Evolutionary conservation across 805 yeast species (phyloP).

Genomic region (Starmerella apis): DNA sequence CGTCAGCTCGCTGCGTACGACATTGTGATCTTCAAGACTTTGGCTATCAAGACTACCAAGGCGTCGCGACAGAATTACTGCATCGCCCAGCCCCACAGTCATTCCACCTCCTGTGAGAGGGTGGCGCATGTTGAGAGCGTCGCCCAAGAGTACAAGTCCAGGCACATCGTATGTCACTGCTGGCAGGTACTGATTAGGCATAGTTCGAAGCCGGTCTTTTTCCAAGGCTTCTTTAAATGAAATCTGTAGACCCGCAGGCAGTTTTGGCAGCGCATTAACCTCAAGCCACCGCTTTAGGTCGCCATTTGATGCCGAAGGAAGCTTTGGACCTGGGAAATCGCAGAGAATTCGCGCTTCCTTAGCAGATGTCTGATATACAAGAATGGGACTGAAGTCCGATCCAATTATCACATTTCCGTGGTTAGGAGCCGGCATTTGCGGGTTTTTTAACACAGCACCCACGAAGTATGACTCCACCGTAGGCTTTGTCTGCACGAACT

Average conservation of each 20-base stretch:
- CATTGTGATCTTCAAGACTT: conserved; percentile 44
- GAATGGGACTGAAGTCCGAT: conserved; percentile 65
- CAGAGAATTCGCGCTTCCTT: conserved; percentile 80
- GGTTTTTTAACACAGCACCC: conserved; percentile 65
- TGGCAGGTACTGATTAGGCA: conserved; percentile 89
- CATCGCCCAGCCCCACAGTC: conserved; percentile 93
- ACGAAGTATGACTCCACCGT: conserved; percentile 71
- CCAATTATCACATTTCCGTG: conserved; percentile 90
- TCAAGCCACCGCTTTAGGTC: conserved; percentile 52
- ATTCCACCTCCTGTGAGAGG: conserved; percentile 98
- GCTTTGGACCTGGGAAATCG: conserved; percentile 59
- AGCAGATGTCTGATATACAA: conserved; percentile 77
- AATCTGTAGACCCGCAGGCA: conserved; percentile 58
- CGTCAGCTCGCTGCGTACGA: conserved; percentile 46
- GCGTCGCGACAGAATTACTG: conserved; percentile 53
- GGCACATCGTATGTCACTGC: conserved; percentile 58
- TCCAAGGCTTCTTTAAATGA: conserved; percentile 58
- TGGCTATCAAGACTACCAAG: conserved; percentile 47
- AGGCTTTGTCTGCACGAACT: conserved; percentile 55
- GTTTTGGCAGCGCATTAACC: conserved; percentile 48
- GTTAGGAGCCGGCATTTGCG: conserved; percentile 59
- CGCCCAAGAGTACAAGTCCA: conserved; percentile 80
- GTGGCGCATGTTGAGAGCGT: conserved; percentile 93
- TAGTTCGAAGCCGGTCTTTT: conserved; percentile 53
- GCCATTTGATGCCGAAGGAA: conserved; percentile 55